A percentile compares a stretch with the other conserved stretches of the same genome.
phyloP scores from a whole-genome alignment of 495 filamentous ascomycete genomes.

The Xanthoparmelia taractica region DNA sequence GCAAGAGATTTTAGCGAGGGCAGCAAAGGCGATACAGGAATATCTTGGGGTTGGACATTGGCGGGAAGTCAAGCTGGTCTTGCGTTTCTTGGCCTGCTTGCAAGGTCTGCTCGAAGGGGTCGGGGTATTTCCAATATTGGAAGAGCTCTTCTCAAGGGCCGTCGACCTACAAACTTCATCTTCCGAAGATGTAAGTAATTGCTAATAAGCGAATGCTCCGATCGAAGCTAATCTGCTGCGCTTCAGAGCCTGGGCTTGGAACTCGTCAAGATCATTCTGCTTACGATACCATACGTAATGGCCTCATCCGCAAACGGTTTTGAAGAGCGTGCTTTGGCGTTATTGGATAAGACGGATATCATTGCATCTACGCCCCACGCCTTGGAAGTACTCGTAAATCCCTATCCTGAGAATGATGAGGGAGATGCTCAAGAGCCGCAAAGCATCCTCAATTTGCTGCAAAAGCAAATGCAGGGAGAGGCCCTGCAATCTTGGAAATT shows the following conservation, averaged over 20 bases:
- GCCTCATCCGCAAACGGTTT: conserved; percentile 57
- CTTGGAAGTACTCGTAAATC: conserved; percentile 74
- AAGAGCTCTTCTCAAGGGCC: conserved; percentile 75
- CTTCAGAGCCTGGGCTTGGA: conserved; percentile 61
- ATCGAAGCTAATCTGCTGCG: conserved; percentile 24
- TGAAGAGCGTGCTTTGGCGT: conserved; percentile 58
- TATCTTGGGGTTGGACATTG: conserved; percentile 65
- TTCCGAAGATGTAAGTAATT: conserved; percentile 69
- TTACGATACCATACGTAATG: conserved; percentile 88
- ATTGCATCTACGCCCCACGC: conserved; percentile 78
- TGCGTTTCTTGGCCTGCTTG: conserved; percentile 78
- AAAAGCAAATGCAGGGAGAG: conserved; percentile 73
- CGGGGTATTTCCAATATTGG: conserved; percentile 76
- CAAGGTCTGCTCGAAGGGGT: conserved; percentile 73
- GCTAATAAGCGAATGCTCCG: background rate
- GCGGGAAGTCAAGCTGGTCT: conserved; percentile 81
- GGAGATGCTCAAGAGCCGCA: conserved; percentile 46
- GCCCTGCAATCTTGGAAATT: conserved; percentile 63
- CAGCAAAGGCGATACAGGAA: conserved; percentile 49
- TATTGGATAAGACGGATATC: conserved; percentile 90
- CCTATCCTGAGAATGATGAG: conserved; percentile 56
- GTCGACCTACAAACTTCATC: conserved; percentile 85
- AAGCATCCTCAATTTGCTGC: conserved; percentile 75
- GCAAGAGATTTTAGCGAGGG: conserved; percentile 55
- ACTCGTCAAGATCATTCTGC: conserved; percentile 88